Base-by-base conservation (phyloP, 331 rosid species). In the Quercus tomentella region DNA sequence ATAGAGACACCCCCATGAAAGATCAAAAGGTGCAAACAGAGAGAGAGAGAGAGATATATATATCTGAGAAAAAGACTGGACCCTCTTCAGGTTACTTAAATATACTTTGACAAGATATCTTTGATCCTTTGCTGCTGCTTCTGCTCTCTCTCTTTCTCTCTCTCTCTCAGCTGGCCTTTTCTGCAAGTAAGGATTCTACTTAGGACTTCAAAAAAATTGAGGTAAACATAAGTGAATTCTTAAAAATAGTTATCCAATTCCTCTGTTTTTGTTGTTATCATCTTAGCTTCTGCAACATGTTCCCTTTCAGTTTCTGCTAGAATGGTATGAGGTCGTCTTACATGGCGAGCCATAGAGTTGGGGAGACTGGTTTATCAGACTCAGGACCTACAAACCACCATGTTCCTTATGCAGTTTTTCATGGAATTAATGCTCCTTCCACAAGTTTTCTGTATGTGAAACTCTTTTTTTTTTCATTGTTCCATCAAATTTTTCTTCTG, bases 271-370 rank as follows among this genome's bases (percentile, higher is more conserved):
- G 57, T 33, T 77, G 33, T 76, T 57, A 75, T 80, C 79, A 80
- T 82, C 37, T 85, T 65, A 68, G 68, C 78, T 80, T 83, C 83
- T 55, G 51, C 79, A 25, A 33, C 77, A 74, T 74, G 82, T 80
- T 49, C 25, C 56, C 73, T 87, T 78, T 81, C 70, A 82, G 81
- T 79, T 85, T 81, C 62, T 67, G 84, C 77, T 85, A 60, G 82
- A 83, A 84, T 77, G 74, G 63, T 83, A 73, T 91, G 73, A 88
- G 66, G 17, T 18, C 74, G 76, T 71, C 72, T 83, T 89, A 88
- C 91, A 96, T 93, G 99, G 97, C 89, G 82, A 90, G 88, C 72
- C 89, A 90, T 75, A 84, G 97, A 85, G 81, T 92, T 21, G 91
- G 89, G 81, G 93, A 85, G 54, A 84, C 84, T 72, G 91, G 90